A percentile compares a stretch with the other conserved stretches of the same genome.
Evolutionary conservation across 495 filamentous ascomycete genomes (phyloP).

Genomic region (Staphylotrichum tortipilum): DNA sequence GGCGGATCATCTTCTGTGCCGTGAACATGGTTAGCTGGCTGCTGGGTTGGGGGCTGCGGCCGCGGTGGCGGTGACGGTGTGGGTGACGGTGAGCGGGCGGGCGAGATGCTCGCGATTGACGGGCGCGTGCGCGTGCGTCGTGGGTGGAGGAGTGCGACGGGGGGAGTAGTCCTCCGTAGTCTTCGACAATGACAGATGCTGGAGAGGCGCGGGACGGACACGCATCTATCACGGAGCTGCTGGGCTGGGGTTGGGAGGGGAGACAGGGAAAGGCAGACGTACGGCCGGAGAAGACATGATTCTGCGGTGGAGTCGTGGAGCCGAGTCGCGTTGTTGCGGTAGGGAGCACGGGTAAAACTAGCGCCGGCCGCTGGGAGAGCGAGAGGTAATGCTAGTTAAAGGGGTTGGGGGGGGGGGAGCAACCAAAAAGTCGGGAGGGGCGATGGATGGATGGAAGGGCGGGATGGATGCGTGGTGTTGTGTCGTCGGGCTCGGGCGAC

Average conservation of each 20-base stretch:
- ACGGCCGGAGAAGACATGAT: conserved; percentile 33
- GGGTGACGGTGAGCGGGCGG: not conserved
- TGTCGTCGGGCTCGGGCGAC: conserved; percentile 13
- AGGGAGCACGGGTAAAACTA: conserved; percentile 20
- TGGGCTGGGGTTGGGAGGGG: too few relatives aligned
- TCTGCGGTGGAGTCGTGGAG: conserved; percentile 14
- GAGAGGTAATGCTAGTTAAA: conserved; percentile 17
- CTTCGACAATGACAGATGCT: too few relatives aligned
- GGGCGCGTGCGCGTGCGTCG: not conserved
- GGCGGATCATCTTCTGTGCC: conserved; percentile 81
- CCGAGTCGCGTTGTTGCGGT: conserved; percentile 9
- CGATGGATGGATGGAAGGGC: too few relatives aligned
- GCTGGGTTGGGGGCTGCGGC: too few relatives aligned
- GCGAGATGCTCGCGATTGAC: conserved; percentile 8
- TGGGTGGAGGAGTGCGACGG: not conserved
- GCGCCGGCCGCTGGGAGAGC: conserved; percentile 12
- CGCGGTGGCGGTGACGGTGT: too few relatives aligned
- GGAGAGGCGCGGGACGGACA: too few relatives aligned
- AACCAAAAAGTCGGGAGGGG: conserved; percentile 15
- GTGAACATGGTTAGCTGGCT: conserved; percentile 30
- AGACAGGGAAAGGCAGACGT: conserved; percentile 22
- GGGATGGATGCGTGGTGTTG: too few relatives aligned
- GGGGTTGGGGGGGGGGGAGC: conserved; percentile 15
- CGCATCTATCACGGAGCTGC: conserved; percentile 1
- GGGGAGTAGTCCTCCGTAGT: not conserved